phyloP scores from a whole-genome alignment of 2,329 filamentous ascomycete species.

The Penicillium vulpinum region DNA sequence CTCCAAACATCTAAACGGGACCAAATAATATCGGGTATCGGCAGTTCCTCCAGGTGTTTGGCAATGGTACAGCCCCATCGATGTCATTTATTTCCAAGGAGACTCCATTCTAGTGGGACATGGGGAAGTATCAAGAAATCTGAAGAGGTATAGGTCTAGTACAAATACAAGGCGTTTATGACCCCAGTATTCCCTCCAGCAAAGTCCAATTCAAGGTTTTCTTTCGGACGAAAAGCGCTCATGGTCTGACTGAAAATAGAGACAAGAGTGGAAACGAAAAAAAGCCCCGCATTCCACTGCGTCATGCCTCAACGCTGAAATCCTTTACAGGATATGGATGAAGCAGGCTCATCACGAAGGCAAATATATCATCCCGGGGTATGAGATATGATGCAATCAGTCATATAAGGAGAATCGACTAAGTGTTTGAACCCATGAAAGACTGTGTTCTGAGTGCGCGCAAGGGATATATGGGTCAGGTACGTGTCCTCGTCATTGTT shows the following conservation, averaged over 20 bases:
- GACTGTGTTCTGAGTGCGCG: conserved; percentile 11
- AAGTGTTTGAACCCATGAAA: conserved; percentile 11
- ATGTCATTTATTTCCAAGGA: background rate
- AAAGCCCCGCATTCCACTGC: conserved; percentile 11
- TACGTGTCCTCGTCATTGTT: conserved; percentile 17
- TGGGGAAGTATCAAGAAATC: background rate
- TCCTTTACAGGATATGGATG: background rate
- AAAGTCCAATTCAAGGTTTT: background rate
- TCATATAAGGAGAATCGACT: conserved; percentile 18
- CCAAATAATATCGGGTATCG: background rate
- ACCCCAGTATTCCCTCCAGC: background rate
- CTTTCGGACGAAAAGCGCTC: background rate
- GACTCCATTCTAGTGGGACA: background rate
- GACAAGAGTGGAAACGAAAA: conserved; percentile 6
- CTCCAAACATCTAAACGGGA: background rate
- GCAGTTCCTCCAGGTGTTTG: conserved; percentile 1
- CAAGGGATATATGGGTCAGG: conserved; percentile 28
- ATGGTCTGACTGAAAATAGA: background rate
- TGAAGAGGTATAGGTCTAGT: background rate
- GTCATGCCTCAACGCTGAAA: conserved; percentile 5
- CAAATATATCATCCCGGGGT: background rate
- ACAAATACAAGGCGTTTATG: background rate
- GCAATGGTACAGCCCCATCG: conserved; percentile 21
- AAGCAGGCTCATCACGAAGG: background rate
- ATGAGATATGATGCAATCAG: conserved; percentile 17